Evolutionary conservation across 2,329 filamentous ascomycete genomes (phyloP).

Genomic region (Didymella pomorum): DNA sequence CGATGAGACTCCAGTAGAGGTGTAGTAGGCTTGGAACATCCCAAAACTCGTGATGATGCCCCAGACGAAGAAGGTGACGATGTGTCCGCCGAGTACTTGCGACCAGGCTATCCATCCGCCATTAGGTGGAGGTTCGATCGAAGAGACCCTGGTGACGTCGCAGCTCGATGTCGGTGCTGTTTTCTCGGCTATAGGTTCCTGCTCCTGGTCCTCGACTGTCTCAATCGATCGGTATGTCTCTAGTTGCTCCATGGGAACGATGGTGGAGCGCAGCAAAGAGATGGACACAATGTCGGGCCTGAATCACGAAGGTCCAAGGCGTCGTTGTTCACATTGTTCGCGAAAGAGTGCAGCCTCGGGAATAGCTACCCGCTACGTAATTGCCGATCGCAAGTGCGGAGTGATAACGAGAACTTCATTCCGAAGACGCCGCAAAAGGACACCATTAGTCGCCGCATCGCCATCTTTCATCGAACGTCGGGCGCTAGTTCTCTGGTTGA

Average conservation of each 20-base stretch:
- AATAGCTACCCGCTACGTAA: slow-evolving; percentile 11
- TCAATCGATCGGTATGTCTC: slow-evolving; percentile 3
- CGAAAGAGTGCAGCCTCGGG: slow-evolving; percentile 1
- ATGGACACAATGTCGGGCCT: too few relatives aligned
- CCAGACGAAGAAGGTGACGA: slow-evolving; percentile 48
- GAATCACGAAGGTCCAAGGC: background rate
- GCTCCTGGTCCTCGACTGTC: background rate
- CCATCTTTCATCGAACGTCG: background rate
- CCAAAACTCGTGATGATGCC: slow-evolving; percentile 55
- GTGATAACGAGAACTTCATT: background rate
- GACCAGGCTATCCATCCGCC: slow-evolving; percentile 50
- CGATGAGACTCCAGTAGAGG: slow-evolving; percentile 48
- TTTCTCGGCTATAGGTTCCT: background rate
- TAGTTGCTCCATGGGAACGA: background rate
- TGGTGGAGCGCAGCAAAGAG: background rate
- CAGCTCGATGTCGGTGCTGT: slow-evolving; percentile 1
- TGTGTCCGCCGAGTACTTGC: slow-evolving; percentile 43
- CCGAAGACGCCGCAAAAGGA: background rate
- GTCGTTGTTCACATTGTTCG: background rate
- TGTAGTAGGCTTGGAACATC: slow-evolving; percentile 59
- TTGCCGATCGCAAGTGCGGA: slow-evolving; percentile 10
- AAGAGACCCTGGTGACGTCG: slow-evolving; percentile 15
- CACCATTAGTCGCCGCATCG: background rate
- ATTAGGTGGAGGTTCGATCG: slow-evolving; percentile 45
- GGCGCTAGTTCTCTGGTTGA: background rate